These are phyloP conservation scores for Astragalus membranaceus DNA, from an alignment of 306 rosid species.

Conservation along the genomic window DNA sequence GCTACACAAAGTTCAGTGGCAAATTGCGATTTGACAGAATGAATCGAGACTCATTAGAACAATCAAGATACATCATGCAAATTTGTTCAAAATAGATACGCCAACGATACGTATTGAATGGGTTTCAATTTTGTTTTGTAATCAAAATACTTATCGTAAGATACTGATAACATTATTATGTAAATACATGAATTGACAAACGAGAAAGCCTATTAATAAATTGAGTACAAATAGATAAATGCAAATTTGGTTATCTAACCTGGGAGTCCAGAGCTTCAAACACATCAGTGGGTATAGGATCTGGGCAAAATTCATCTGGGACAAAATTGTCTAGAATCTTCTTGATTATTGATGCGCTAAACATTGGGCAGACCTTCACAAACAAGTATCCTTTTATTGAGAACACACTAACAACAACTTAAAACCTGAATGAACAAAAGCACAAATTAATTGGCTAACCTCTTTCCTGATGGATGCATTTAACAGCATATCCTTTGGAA, in stretches of 20 bases:
- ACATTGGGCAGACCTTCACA: conserved; percentile 85
- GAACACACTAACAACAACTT: neutral
- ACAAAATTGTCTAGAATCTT: conserved; percentile 67
- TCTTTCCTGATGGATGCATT: conserved; percentile 73
- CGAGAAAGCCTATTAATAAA: neutral
- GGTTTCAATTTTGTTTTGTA: no score
- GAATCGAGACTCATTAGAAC: no score
- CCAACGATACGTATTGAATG: no score
- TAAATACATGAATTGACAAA: neutral
- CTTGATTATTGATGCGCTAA: conserved; percentile 68
- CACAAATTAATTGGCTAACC: conserved; percentile 40
- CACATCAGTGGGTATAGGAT: conserved; percentile 69
- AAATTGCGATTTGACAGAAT: no score
- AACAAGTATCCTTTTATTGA: conserved; percentile 13
- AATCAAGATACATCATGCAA: no score
- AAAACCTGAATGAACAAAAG: neutral
- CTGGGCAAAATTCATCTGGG: conserved; percentile 90
- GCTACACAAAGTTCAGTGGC: no score
- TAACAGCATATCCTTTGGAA: conserved; percentile 93
- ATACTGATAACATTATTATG: no score
- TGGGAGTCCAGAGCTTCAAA: conserved; percentile 64
- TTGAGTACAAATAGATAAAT: neutral
- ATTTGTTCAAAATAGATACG: no score
- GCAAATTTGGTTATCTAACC: conserved; percentile 41
- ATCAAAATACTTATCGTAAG: no score